Base-by-base conservation (phyloP, 1,284 basidiomycete genomes). In the Cutaneotrichosporon cavernicola region DNA sequence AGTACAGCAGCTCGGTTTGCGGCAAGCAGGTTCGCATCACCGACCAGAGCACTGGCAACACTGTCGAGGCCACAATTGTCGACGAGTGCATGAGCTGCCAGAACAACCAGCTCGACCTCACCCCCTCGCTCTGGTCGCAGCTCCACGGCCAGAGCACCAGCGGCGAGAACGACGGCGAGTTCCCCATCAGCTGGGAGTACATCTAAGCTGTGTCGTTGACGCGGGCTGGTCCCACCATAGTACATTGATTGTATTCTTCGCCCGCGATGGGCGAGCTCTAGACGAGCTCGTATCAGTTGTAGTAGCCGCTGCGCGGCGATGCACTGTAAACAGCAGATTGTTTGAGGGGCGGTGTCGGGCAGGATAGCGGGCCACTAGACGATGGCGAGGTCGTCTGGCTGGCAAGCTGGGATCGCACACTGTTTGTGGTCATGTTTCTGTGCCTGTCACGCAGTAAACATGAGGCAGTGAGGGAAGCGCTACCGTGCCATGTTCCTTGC, bases 1-100 rank as follows among this genome's bases (percentile, higher is more conserved):
- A 34, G 26, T 58, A 32, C 57, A 13, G 43, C 46, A 46, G 46
- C 2, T 31, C 56, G 16, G 21, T 18, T 9, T 62, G 61, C 61
- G 61, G 55, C 61, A 22, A 38, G 31, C 10, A n/a, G 7, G 61
- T 62, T n/a, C 22, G 30, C 26, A 52, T 62, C 38, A 62, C 55
- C 34, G 56, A 62, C 61, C 31, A 18, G 13, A 22, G 14, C 36
- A 62, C 55, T 0, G 61, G 61, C 61, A 58, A 58, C n/a, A 43
- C 36, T 4, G 26, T 9, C 22, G 36, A 32, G 21, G 55, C 47
- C 9, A 51, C 56, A 36, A 47, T 62, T 18, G 47, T 32, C 22
- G 61, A 62, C 61, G 22, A 47, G 46, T 62, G 61, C 56, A 21
- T 22, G 46, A 21, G 46, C 34, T 62, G 61, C 60, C 2, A 8